phyloP scores from a whole-genome alignment of 179 eudicot species.

The Patellifolia procumbens region DNA sequence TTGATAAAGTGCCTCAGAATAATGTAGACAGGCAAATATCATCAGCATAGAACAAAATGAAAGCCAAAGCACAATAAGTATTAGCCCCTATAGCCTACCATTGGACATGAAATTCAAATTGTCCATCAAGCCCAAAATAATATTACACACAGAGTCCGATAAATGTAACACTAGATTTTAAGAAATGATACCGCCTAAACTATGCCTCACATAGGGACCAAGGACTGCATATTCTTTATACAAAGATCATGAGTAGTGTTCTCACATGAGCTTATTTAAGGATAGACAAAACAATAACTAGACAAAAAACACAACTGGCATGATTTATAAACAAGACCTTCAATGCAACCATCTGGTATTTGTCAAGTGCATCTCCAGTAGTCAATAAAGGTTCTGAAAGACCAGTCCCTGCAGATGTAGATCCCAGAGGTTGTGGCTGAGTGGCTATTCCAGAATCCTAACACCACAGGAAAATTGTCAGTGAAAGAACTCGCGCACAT shows the following conservation, averaged over 20 bases:
- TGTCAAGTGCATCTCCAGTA: conserved; percentile 86
- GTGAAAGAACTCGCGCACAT: neutral
- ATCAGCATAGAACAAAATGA: neutral
- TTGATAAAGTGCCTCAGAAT: conserved; percentile 13
- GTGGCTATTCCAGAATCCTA: conserved; percentile 62
- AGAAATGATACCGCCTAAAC: neutral
- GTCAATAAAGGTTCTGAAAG: conserved; percentile 65
- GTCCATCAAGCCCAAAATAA: conserved; percentile 1
- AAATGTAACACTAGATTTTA: conserved; percentile 4
- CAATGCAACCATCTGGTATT: conserved; percentile 71
- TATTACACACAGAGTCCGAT: neutral
- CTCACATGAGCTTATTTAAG: neutral
- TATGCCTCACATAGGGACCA: neutral
- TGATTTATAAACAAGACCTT: conserved; percentile 47
- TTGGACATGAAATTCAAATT: neutral
- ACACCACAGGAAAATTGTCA: conserved; percentile 24
- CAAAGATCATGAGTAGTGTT: neutral
- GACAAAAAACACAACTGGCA: neutral
- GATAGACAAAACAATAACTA: neutral
- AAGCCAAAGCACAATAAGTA: neutral
- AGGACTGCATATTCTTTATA: neutral
- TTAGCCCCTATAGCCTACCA: neutral
- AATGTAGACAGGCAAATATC: neutral
- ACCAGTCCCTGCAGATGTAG: conserved; percentile 45
- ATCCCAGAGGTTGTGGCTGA: conserved; percentile 45